Percentiles rank a stretch among this genome's conserved stretches.
Conservation (phyloP, 208 protist species). For the Herpetomonas tarakana region DNA sequence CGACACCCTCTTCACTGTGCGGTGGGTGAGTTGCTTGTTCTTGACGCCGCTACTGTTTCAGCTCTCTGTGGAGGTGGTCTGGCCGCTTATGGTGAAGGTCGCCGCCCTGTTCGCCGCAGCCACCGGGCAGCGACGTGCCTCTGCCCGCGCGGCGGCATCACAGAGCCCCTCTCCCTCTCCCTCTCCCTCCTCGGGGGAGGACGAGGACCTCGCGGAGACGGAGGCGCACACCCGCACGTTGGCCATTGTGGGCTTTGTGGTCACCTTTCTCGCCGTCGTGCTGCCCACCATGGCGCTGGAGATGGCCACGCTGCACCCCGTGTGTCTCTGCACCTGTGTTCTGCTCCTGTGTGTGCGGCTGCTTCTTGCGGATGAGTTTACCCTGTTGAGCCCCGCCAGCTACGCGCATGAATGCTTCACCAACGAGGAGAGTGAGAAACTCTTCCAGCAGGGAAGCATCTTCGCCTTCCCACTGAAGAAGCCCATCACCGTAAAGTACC, state of each 20-base stretch:
- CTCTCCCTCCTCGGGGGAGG: too few relatives aligned
- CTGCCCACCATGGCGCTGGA: constrained; percentile 43
- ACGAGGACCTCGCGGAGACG: too few relatives aligned
- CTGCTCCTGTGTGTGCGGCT: constrained; percentile 19
- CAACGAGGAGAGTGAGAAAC: constrained; percentile 11
- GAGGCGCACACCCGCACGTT: background rate
- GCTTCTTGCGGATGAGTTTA: constrained; percentile 21
- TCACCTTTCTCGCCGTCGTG: constrained; percentile 13
- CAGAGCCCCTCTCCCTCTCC: background rate
- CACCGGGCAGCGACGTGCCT: background rate
- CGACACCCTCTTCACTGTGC: background rate
- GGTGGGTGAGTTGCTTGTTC: background rate
- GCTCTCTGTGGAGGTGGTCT: background rate
- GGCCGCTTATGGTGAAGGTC: background rate
- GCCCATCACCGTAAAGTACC: constrained; percentile 6
- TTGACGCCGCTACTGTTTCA: constrained; percentile 1
- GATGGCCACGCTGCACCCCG: constrained; percentile 31
- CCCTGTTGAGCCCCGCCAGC: constrained; percentile 12
- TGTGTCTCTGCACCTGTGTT: constrained; percentile 15
- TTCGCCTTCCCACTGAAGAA: constrained; percentile 18
- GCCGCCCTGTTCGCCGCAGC: background rate
- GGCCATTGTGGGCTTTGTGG: constrained; percentile 7
- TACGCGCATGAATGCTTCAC: constrained; percentile 17
- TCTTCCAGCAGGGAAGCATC: constrained; percentile 20
- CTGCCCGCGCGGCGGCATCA: background rate